phyloP scores from a whole-genome alignment of 2,329 filamentous ascomycete species.

The Monosporascus ibericus region DNA sequence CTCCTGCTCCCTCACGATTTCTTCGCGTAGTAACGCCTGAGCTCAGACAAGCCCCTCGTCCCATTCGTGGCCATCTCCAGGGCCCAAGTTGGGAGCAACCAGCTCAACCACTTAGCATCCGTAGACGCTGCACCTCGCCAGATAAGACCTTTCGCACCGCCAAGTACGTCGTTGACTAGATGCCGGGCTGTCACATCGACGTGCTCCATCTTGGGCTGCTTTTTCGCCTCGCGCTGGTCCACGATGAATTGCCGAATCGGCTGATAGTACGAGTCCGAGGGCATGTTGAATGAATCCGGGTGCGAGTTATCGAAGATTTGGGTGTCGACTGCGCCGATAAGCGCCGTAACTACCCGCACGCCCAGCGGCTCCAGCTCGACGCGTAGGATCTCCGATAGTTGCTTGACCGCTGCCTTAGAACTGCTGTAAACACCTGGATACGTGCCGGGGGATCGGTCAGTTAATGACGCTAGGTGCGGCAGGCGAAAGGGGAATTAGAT shows the following conservation, averaged over 20 bases:
- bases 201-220: not conserved
- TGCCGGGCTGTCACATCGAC: not conserved
- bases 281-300: not conserved
- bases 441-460: no score
- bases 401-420: conserved; percentile 5
- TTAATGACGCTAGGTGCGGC: no score
- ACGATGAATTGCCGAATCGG: not conserved
- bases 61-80: conserved; percentile 1
- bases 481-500: not conserved
- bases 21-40: not conserved
- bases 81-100: not conserved
- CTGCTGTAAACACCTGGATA: conserved; percentile 2
- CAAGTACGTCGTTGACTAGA: conserved; percentile 3
- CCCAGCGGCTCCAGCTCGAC: conserved; percentile 13
- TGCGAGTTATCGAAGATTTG: not conserved
- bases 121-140: conserved; percentile 1
- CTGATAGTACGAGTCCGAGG: not conserved
- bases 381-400: conserved; percentile 8
- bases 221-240: conserved; percentile 1
- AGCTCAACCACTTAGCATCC: not conserved
- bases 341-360: conserved; percentile 12
- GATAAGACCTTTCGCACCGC: not conserved
- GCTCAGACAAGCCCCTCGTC: not conserved
- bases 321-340: conserved; percentile 8
- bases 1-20: not conserved